Evolutionary conservation across 1,284 basidiomycete species (phyloP).

Genomic region (Tilletia caries): DNA sequence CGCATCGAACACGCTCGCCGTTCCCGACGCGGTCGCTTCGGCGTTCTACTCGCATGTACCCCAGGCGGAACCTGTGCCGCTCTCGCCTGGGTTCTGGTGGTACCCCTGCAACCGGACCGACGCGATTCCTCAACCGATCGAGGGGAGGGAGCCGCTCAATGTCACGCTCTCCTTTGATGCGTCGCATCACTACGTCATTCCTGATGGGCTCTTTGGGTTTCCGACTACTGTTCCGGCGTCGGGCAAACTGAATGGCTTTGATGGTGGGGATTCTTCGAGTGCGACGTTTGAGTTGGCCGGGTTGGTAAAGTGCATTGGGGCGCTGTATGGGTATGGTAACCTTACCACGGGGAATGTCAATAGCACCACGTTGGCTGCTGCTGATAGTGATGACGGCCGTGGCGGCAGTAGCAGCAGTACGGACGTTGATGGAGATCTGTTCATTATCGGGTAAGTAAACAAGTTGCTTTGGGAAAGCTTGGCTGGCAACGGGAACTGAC

Average conservation of each 20-base stretch:
- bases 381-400: background rate
- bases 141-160: background rate
- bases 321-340: conserved; percentile 4
- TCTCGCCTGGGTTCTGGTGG: conserved; percentile 2
- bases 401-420: too few relatives aligned
- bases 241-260: background rate
- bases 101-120: conserved; percentile 2
- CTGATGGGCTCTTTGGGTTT: background rate
- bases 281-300: too few relatives aligned
- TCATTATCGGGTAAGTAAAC: background rate
- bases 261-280: background rate
- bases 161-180: background rate
- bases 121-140: background rate
- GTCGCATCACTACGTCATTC: background rate
- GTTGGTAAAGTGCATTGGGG: background rate
- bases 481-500: too few relatives aligned
- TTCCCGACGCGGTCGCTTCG: background rate
- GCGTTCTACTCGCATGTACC: background rate
- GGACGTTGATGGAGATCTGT: background rate
- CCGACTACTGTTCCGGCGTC: background rate
- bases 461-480: background rate
- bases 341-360: background rate
- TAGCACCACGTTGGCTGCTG: background rate
- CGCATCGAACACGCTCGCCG: background rate
- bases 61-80: background rate